These are phyloP conservation scores for Pelargonium citronellum DNA, from an alignment of 441 rosid species.

Conservation along the genomic window DNA sequence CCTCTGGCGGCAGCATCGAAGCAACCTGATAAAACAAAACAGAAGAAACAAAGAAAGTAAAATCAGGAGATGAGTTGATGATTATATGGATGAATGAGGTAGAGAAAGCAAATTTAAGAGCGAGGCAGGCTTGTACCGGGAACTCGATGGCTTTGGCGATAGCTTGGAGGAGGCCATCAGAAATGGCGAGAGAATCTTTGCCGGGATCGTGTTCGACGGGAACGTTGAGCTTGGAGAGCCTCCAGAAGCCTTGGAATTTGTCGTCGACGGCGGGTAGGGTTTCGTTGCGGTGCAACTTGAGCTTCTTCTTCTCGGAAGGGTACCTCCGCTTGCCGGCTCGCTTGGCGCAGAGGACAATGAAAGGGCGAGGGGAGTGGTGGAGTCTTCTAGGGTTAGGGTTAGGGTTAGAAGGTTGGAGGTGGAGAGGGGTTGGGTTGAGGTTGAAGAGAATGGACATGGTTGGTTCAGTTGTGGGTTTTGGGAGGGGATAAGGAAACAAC, in stretches of 20 bases:
- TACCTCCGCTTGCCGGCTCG: slow-evolving; percentile 79
- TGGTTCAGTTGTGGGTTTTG: background rate
- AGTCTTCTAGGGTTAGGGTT: background rate
- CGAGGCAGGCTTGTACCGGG: slow-evolving; percentile 47
- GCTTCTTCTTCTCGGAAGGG: slow-evolving; percentile 90
- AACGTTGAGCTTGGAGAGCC: slow-evolving; percentile 71
- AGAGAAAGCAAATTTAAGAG: background rate
- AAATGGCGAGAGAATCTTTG: slow-evolving; percentile 58
- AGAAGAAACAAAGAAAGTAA: background rate
- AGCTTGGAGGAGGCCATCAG: slow-evolving; percentile 61
- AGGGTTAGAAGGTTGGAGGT: background rate
- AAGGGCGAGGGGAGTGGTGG: background rate
- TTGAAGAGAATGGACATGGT: background rate
- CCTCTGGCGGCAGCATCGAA: slow-evolving; percentile 74
- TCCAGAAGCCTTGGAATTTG: slow-evolving; percentile 81
- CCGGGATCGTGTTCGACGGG: slow-evolving; percentile 73
- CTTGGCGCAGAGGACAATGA: slow-evolving; percentile 41
- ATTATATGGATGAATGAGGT: background rate
- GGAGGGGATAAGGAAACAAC: background rate
- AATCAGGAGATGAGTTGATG: background rate
- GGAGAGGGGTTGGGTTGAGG: background rate
- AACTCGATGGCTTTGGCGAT: slow-evolving; percentile 75
- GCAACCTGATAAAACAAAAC: slow-evolving; percentile 50
- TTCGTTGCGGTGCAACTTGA: slow-evolving; percentile 50
- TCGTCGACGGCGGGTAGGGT: slow-evolving; percentile 39